Conservation (phyloP, 2,329 filamentous ascomycete species). For the Phoma sp. region DNA sequence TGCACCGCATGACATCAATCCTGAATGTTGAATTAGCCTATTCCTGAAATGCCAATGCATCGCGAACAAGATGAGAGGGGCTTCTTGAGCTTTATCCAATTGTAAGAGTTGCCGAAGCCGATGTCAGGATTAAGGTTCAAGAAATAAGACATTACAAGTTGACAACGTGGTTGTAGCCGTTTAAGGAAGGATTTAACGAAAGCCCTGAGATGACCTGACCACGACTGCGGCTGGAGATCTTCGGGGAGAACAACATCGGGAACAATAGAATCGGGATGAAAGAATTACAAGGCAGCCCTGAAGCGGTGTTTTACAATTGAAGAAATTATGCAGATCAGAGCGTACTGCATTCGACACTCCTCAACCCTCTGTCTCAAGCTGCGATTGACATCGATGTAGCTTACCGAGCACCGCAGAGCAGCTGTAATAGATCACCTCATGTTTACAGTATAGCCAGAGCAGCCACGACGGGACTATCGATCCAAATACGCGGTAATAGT, state of each 20-base stretch:
- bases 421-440: no score
- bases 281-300: neutral
- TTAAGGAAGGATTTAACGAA: conserved; percentile 1
- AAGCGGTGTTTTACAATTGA: neutral
- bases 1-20: no score
- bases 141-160: neutral
- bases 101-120: neutral
- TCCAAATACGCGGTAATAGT: neutral
- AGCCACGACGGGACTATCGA: neutral
- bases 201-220: neutral
- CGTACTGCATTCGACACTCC: no score
- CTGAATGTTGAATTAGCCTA: no score
- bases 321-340: no score
- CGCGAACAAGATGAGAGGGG: no score
- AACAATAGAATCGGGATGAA: neutral
- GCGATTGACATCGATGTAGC: no score
- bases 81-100: neutral
- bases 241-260: neutral
- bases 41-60: no score
- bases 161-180: conserved; percentile 1
- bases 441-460: neutral
- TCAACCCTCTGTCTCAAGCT: no score
- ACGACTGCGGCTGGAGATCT: conserved; percentile 2
- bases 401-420: no score
- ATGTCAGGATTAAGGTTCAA: neutral